Evolutionary conservation across 768 basidiomycete genomes (phyloP).

Genomic region (Termitomyces sp.): DNA sequence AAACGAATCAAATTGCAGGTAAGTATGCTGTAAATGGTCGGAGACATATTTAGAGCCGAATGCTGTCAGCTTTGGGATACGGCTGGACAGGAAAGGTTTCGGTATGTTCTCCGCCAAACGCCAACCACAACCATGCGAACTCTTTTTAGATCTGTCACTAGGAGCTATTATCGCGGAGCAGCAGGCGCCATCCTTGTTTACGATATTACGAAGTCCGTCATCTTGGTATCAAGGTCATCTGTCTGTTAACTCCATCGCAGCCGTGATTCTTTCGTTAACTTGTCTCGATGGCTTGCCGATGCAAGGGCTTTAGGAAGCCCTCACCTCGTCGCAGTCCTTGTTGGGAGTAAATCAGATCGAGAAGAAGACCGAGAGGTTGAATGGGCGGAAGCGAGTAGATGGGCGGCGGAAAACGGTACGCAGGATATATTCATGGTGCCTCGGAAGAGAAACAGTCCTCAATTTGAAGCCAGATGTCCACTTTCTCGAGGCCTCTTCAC

Average conservation of each 20-base stretch:
- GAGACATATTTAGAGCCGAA: not conserved
- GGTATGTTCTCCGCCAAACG: slow-evolving; percentile 40
- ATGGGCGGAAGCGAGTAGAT: slow-evolving; percentile 91
- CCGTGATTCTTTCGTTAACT: slow-evolving; percentile 81
- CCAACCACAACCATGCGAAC: slow-evolving; percentile 10
- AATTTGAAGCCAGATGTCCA: slow-evolving; percentile 65
- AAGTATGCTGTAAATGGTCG: slow-evolving; percentile 19
- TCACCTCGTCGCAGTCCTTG: slow-evolving; percentile 84
- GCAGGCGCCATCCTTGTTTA: slow-evolving; percentile 91
- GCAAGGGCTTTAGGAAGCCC: slow-evolving; percentile 91
- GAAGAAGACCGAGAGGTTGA: slow-evolving; percentile 96
- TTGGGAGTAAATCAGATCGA: slow-evolving; percentile 94
- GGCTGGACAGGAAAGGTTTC: slow-evolving; percentile 93
- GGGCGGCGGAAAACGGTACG: slow-evolving; percentile 94
- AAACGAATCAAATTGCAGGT: slow-evolving; percentile 96
- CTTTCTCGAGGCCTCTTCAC: slow-evolving; percentile 90
- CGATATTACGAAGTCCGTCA: slow-evolving; percentile 81
- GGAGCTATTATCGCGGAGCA: slow-evolving; percentile 95
- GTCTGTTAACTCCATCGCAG: slow-evolving; percentile 37
- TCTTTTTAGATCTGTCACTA: slow-evolving; percentile 73
- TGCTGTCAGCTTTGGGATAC: slow-evolving; percentile 85
- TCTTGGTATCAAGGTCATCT: not conserved
- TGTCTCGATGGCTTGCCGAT: slow-evolving; percentile 90
- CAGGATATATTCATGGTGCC: not conserved
- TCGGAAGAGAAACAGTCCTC: not conserved